Evolutionary conservation across 306 rosid species (phyloP).

Genomic region (Trichosanthes truncata): DNA sequence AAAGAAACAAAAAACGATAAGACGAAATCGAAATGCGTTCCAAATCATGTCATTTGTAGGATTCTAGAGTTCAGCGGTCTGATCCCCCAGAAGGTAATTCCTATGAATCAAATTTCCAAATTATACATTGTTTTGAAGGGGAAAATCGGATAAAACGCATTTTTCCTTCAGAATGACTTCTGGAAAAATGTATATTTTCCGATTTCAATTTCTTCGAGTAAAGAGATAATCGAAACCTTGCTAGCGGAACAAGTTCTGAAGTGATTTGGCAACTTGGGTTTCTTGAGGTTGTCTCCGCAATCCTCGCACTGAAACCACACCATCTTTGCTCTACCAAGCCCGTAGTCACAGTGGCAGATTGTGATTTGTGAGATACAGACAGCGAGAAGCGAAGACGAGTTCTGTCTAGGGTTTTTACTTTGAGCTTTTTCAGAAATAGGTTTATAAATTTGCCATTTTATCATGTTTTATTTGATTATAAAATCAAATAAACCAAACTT

Average conservation of each 20-base stretch:
- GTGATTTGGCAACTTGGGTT: slow-evolving; percentile 64
- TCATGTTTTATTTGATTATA: no score
- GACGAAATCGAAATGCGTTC: background rate
- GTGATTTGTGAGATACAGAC: background rate
- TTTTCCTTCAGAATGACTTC: background rate
- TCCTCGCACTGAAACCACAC: slow-evolving; percentile 98
- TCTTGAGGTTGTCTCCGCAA: slow-evolving; percentile 85
- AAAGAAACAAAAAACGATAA: background rate
- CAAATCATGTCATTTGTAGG: background rate
- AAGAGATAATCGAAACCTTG: slow-evolving; percentile 29
- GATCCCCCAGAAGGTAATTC: background rate
- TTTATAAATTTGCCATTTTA: background rate
- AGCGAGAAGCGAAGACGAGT: background rate
- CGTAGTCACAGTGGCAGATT: background rate
- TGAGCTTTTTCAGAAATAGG: background rate
- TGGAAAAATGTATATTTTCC: background rate
- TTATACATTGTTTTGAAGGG: background rate
- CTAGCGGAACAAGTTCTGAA: slow-evolving; percentile 68
- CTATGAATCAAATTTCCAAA: background rate
- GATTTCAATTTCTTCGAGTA: background rate
- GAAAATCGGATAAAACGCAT: background rate
- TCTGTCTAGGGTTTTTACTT: background rate
- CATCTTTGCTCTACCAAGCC: slow-evolving; percentile 25
- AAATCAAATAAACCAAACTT: no score
- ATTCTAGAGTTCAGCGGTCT: background rate